Base-by-base conservation (phyloP, 352 stramenopile genomes). In the Saprolegnia diclina region DNA sequence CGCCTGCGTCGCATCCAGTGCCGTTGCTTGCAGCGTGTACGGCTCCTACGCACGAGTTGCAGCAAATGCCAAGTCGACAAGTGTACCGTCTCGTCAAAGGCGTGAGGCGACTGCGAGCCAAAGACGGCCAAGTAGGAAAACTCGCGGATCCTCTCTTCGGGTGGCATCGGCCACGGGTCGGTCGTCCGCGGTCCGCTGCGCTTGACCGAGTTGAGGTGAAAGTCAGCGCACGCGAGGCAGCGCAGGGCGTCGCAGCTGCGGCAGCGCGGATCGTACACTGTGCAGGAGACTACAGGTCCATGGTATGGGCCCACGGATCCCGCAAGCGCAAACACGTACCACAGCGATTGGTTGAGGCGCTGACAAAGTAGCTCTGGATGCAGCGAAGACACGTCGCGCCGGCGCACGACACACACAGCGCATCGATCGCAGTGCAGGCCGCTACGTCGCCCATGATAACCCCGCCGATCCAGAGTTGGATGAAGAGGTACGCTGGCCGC, bases 61-160 rank as follows among this genome's bases (percentile, higher is more conserved):
- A 76, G 48, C 66, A 80, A 75, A 84, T 81, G 3, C 3, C 3
- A 42, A 4, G 52, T 21, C 13, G 13, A 24, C 10, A 2, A 97
- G 4, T 79, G 56, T 67, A 98, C 95, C 14, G 89, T 91, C 65
- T 98, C 92, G 74, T 97, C 94, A 79, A 98, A 98, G 42, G 89
- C 81, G 38, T 88, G 79, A 11, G 83, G 78, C 53, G 93, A 78
- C 66, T 96, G 86, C 38, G 87, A 97, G 14, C 90, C 92, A 75
- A 97, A 98, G 37, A 91, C 87, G 46, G 97, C 89, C 14, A 73
- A 81, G 61, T 92, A 86, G 32, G 88, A 96, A 45, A 98, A 90
- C 64, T 98, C 91, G 37, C 95, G 87, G 13, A 59, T 72, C 13
- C 86, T 56, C 64, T 98, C 95, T 71, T 98, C 95, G 16, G 81